Evolutionary conservation across 2,329 filamentous ascomycete species (phyloP), one percentile per base, ranked within the genome.

Genomic region (Neonectria neomacrospora): DNA sequence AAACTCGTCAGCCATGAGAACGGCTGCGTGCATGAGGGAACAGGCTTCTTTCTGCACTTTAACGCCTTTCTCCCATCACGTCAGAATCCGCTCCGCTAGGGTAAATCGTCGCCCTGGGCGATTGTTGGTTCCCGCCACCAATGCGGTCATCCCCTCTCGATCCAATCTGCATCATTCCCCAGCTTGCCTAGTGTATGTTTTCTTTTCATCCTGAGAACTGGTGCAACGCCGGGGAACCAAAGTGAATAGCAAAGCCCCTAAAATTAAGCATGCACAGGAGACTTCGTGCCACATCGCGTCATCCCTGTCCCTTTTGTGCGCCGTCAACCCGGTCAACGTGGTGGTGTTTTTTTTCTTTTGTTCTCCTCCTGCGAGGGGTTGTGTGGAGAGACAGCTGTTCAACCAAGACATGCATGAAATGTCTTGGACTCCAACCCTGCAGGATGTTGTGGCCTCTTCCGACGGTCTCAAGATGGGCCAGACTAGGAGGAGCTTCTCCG

Each of bases 61-160:
- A 37, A 50, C 51, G 32, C 39, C 22, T 23, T 45, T 41, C n/a
- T 5, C 37, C 47, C 52, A 42, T 56, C 58, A 37, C 37, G 45
- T 52, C 45, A 56, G 34, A 50, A 18, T 16, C 30, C 23, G 22
- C 30, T 51, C 42, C 16, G 32, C 59, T 34, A 23, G 32, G 30
- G 30, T 34, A 56, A 47, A 62, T 62, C 53, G 41, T 37, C 23
- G 28, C 47, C 41, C 39, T 54, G 41, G 41, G 16, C 54, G 59
- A 47, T 54, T 57, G 39, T 51, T 55, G 61, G 51, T 60, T 54
- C 48, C 41, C 51, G 30, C 51, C 34, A 51, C 56, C 51, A 60
- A 63, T 52, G 56, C 61, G 41, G 45, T 47, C 34, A 55, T 63
- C 28, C 14, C 34, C 18, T 39, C 44, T 52, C 23, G 20, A 51